These are phyloP conservation scores for Chaetoscypha palmicola DNA, from an alignment of 2,329 filamentous ascomycete species.

Conservation along the genomic window DNA sequence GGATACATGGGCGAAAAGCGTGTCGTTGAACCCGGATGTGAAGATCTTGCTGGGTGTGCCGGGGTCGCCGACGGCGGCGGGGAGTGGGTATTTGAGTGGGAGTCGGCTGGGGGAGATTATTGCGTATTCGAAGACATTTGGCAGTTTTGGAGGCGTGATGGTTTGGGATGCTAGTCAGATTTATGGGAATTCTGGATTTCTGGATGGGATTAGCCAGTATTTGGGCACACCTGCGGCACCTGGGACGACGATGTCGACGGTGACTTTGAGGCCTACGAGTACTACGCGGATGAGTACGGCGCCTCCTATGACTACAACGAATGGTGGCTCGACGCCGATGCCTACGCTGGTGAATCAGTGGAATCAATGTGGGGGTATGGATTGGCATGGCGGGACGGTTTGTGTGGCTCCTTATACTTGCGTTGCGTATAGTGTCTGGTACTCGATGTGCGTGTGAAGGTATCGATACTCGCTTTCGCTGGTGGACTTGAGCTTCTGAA, in stretches of 20 bases:
- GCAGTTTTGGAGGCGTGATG: constrained; percentile 61
- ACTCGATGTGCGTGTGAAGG: constrained; percentile 1
- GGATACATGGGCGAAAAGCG: constrained; percentile 57
- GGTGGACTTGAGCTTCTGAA: too few species aligned
- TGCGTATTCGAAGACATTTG: constrained; percentile 45
- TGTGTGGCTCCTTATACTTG: constrained; percentile 1
- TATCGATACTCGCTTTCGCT: too few species aligned
- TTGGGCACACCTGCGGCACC: constrained; percentile 4
- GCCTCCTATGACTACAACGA: background rate
- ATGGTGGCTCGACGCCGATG: background rate
- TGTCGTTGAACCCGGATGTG: constrained; percentile 50
- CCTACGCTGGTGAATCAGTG: background rate
- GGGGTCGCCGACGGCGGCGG: constrained; percentile 39
- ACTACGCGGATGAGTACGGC: background rate
- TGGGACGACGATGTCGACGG: constrained; percentile 1
- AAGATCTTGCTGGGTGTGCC: constrained; percentile 57
- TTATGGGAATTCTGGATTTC: constrained; percentile 50
- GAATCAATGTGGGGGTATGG: constrained; percentile 4
- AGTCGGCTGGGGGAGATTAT: constrained; percentile 31
- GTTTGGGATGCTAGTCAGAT: constrained; percentile 61
- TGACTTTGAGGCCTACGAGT: background rate
- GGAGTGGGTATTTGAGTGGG: constrained; percentile 47
- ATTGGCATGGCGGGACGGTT: constrained; percentile 3
- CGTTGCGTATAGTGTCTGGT: constrained; percentile 2
- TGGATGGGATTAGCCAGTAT: constrained; percentile 27